Evolutionary conservation across 768 basidiomycete species (phyloP), one percentile per base, ranked within the genome.

Genomic region (Leucocoprinus sp.): DNA sequence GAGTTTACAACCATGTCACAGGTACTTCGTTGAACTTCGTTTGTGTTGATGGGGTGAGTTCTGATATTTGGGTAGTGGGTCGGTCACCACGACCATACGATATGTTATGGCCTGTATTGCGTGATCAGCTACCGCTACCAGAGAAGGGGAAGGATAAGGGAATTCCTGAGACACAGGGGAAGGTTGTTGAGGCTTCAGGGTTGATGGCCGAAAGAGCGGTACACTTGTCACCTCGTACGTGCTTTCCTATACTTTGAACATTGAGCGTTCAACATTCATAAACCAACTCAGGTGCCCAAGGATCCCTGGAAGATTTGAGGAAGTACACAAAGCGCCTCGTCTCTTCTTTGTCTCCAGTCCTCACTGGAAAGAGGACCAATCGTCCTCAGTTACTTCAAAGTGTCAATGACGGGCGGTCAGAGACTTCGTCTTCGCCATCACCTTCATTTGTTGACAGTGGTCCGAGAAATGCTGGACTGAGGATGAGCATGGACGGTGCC

Each of bases 1-100:
- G 92, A 18, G 71, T 98, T 4, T 97, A 96, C 64, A 93, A 90
- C 48, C 71, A 93, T 52, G 87, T 96, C 47, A 67, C 77, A 37
- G 78, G 93, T 92, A n/a, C n/a, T n/a, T 53, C 40, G 80, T 59
- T 11, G 22, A 6, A 27, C 47, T 11, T 24, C 8, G 14, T 23
- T 18, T 31, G 29, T 37, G 4, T 19, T 29, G 18, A 8, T 42
- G 14, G 37, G 34, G 27, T 21, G 26, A 39, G n/a, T 28, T 52
- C 45, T 37, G 33, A 14, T 22, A 35, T 9, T 26, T 49, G 15
- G 42, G 15, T 50, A 79, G 78, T 81, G 9, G 75, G 75, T 8
- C 68, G 72, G 19, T 68, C 73, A 1, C 66, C 76, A 1, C 64
- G 70, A 28, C 79, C 82, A 1, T 96, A 95, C 56, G 88, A 97